Base-by-base conservation (phyloP, 768 basidiomycete species). In the Amanita molliuscula region DNA sequence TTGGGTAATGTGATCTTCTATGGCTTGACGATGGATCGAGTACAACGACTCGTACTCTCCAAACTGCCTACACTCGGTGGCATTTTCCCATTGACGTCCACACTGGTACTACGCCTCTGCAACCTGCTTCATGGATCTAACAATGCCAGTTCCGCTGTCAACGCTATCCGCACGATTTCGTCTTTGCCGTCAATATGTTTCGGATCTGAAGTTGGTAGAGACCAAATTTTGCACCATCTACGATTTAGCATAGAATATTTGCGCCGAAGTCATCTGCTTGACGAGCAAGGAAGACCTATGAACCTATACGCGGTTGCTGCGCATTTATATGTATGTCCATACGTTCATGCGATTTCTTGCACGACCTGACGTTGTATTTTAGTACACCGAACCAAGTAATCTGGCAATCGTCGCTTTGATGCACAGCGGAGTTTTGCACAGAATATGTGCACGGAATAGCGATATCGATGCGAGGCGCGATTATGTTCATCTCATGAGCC, bases 1-100 rank as follows among this genome's bases (percentile, higher is more conserved):
- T 67, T 81, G 0, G 84, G 84, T 6, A 82, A 81, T 47, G 83
- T 86, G 34, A 69, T 87, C 2, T 87, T 88, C 65, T 84, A 82
- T 56, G 84, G 82, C 20, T 59, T 87, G 6, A 63, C 81, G 3
- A 70, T 81, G 59, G 76, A 81, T 51, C 72, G 81, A 35, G 76
- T 83, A 3, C 77, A 82, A 54, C 75, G 82, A 23, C 65, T 88
- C 21, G 67, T 81, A 5, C 62, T 84, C 0, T 87, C 85, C 13
- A 76, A 69, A 56, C 67, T 82, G 20, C 85, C 81, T 4, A 71
- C 75, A 10, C 70, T 85, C 3, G 71, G 74, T 29, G 81, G 79
- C 15, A 76, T 72, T 50, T 86, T 84, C 63, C 84, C 84, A 0
- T 56, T 85, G 23, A 81, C 81, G 0, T 75, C 80, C 2, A 87